Base-by-base conservation (phyloP, 2,329 filamentous ascomycete genomes). In the Sporothrix pseudoabietina region DNA sequence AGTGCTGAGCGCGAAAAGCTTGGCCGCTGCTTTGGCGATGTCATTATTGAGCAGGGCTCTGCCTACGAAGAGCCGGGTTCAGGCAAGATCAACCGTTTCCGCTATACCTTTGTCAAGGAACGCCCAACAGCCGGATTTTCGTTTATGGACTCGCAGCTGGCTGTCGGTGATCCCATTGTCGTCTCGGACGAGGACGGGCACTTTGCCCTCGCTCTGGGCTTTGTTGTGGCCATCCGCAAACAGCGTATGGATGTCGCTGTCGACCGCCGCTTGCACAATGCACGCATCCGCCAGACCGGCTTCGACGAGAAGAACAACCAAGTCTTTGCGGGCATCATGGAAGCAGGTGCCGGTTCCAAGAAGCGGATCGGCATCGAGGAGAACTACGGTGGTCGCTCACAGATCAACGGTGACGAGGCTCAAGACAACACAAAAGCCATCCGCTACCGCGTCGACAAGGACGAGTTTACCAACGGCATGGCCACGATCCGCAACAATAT, bases 381-480 rank as follows among this genome's bases (percentile, higher is more conserved):
- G 30, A 69, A 69, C 47, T 69, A 69, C 12, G 66, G 66, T 4
- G 66, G 66, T 4, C 66, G 66, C 0, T 54, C 66, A 8, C 65
- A 47, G 26, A 14, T 35, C 6, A 30, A 10, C 16, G 26, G 39
- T 30, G 30, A 12, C n/a, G n/a, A 9, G 32, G 32, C n/a, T 5
- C 39, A 19, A 12, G 12, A 35, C 39, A 63, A 19, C 35, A 49
- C 22, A 84, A 84, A 86, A 4, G 88, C 88, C 4, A 83, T 92
- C 6, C 85, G 89, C 68, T 99, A 97, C 78, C 91, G 96, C 32
- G 85, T 99, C 4, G 96, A 99, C 82, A 98, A 98, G 80, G 96
- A 99, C 78, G 96, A 99, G 79, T 99, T 99, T 82, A 97, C 94
- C 82, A 98, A 97, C 78, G 96, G 96, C 73, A 97, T 99, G 93